These are phyloP conservation scores for Candida odintsovae DNA, from an alignment of 805 yeast species.

Conservation along the genomic window DNA sequence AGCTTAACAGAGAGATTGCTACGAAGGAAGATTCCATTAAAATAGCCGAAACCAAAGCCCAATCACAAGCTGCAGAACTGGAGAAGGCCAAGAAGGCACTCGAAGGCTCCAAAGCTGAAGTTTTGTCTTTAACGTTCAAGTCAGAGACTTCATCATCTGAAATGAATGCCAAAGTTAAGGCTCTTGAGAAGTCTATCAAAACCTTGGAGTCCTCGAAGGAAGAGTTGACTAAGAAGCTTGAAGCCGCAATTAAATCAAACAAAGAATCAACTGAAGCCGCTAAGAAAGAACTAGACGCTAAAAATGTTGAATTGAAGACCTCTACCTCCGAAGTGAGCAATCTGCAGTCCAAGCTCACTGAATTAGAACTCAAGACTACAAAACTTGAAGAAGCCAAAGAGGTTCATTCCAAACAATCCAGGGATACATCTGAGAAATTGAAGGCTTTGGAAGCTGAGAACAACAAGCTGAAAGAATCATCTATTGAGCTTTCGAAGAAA, in stretches of 20 bases:
- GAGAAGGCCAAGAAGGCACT: not conserved
- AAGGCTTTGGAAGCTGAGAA: not conserved
- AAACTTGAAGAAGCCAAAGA: not conserved
- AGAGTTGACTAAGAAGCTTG: not conserved
- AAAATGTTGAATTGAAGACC: conserved; percentile 2
- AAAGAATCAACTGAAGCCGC: conserved; percentile 2
- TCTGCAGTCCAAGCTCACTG: not conserved
- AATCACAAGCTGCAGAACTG: not conserved
- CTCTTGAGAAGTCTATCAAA: not conserved
- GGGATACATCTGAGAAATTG: not conserved
- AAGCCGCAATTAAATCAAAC: not conserved
- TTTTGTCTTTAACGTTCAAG: not conserved
- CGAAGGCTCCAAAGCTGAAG: not conserved
- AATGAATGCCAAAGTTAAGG: not conserved
- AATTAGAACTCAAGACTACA: not conserved
- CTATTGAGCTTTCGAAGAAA: not conserved
- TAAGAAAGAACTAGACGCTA: conserved; percentile 2
- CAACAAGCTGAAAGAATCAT: not conserved
- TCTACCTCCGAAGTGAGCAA: not conserved
- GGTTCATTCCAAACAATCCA: not conserved
- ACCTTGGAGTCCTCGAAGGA: not conserved
- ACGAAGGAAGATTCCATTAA: not conserved
- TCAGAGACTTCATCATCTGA: not conserved
- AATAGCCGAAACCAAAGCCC: not conserved
- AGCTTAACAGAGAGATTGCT: not conserved